phyloP scores from a whole-genome alignment of 495 filamentous ascomycete species.

The Neurospora africana region DNA sequence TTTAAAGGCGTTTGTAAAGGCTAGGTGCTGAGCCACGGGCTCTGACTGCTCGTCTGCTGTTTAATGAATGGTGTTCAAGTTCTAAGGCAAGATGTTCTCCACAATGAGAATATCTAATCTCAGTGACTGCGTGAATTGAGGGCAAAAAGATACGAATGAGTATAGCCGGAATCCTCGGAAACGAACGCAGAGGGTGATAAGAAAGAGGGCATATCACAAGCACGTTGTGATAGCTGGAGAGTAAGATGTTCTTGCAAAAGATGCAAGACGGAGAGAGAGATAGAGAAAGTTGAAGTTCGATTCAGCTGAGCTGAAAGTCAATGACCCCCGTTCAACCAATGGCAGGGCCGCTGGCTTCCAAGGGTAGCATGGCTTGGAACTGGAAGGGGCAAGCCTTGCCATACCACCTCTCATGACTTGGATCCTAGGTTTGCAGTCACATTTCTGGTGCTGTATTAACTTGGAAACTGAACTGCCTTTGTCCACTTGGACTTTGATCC shows the following conservation, averaged over 20 bases:
- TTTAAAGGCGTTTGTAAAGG: neutral
- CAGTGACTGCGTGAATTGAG: neutral
- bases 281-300: neutral
- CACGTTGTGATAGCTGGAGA: neutral
- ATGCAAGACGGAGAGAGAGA: neutral
- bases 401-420: neutral
- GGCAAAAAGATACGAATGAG: neutral
- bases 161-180: neutral
- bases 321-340: conserved; percentile 2
- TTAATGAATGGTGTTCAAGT: neutral
- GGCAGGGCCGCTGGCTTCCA: conserved; percentile 1
- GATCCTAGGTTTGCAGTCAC: neutral
- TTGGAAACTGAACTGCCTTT: neutral
- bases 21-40: neutral
- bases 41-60: neutral
- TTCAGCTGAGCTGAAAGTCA: conserved; percentile 3
- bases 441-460: neutral
- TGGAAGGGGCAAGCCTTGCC: neutral
- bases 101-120: neutral
- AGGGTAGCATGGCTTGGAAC: neutral
- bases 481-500: neutral
- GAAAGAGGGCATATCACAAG: neutral
- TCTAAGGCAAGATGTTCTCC: neutral
- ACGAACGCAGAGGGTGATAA: neutral
- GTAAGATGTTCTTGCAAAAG: neutral